Base-by-base conservation (phyloP, 2,329 filamentous ascomycete genomes). In the Ceratocystis diversiconidia region DNA sequence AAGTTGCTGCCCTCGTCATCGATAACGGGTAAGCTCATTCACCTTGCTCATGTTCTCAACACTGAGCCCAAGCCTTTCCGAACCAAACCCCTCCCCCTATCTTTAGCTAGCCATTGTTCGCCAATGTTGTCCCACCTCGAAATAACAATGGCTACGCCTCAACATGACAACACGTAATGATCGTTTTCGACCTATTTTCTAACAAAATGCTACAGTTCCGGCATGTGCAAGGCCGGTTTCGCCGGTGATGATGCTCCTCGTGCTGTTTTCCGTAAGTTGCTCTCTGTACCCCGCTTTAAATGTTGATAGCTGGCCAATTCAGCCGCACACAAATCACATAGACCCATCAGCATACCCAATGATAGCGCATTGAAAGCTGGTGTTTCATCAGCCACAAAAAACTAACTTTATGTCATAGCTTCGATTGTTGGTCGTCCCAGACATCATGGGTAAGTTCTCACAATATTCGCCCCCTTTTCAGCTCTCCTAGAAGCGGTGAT, bases 221-320 rank as follows among this genome's bases (percentile, higher is more conserved):
- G 94, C 87, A 97, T 99, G 94, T 99, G 94, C 85, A 99, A 99
- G 86, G 94, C 94, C 88, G 94, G 94, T 92, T 99, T 99, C 83
- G 94, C 94, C 85, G 94, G 94, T 91, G 94, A 99, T 78, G 94
- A 99, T 89, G 94, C 94, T 82, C 94, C 94, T 79, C 88, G 94
- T 86, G 94, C 94, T 82, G 94, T 99, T 79, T 99, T 99, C 87
- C 94, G 92, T 97, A 89, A 96, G 92, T 69, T 65, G 97, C 88
- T 96, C 28, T 28, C 92, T 61, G 25, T 75, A 73, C 75, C 76
- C 76, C 76, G 73, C 74, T 74, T 74, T 70, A 32, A 36, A 69
- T 68, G 70, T 71, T 46, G 44, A 64, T 44, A 67, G 52, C 43
- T 67, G 44, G 63, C 44, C 43, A 52, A 28, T 64, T 55, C 52